Evolutionary conservation across 2,329 filamentous ascomycete species (phyloP), one percentile per base, ranked within the genome.

Genomic region (Phyllosticta citribraziliensis): DNA sequence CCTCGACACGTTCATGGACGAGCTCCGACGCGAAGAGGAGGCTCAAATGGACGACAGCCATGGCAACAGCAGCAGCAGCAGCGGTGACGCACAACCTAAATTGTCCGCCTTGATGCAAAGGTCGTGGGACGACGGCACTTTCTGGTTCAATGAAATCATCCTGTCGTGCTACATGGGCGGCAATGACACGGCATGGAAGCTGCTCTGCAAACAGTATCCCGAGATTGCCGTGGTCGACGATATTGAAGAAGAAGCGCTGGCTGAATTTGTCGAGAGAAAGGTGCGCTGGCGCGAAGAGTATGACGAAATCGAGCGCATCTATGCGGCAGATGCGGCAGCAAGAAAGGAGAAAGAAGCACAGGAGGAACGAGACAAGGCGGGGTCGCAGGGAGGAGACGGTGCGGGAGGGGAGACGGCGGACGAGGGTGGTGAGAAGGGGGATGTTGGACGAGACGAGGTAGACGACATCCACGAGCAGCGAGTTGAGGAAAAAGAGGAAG

Each of bases 131-230:
- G 63, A 64, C 54, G 63, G 60, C 25, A 64, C 27, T 20, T 62
- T 64, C 56, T 64, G 63, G 60, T 64, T 62, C 51, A 56, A 64
- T 53, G 63, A 64, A 52, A 60, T 62, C 33, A 64, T 64, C 11
- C 60, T 62, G 22, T 60, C 47, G 24, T 62, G 56, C 27, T 64
- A 58, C 24, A 59, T 57, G 22, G 53, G 14, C 25, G 56, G 56
- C n/a, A 55, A 57, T 17, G 55, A 62, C 30, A 1, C 22, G 14
- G 55, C 55, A 8, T 62, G 60, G 60, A 58, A 54, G 22, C 14
- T 25, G 33, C 47, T 62, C 35, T 40, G 55, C 47, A 17, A 62
- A 25, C 27, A 58, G 22, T 14, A 51, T 4, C 55, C 55, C 9
- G 33, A 58, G 27, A 20, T 58, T 19, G 55, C 53, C 19, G 40